Base-by-base conservation (phyloP, 768 basidiomycete species). In the Suillus bovinus region DNA sequence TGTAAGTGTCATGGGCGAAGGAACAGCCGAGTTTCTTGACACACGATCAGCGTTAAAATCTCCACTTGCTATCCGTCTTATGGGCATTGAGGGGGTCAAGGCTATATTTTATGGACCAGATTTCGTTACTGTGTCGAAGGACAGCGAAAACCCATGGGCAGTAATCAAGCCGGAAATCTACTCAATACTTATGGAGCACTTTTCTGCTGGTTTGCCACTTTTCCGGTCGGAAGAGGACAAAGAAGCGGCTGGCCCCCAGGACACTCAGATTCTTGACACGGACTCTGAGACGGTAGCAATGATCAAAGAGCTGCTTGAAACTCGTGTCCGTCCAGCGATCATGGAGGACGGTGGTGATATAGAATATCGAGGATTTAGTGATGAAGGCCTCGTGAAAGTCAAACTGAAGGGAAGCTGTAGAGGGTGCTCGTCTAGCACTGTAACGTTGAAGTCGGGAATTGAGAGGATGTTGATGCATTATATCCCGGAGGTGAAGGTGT, bases 381-480 rank as follows among this genome's bases (percentile, higher is more conserved):
- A 96, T 66, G 86, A 86, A 24, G 92, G 91, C 3, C 70, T 91
- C 34, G 96, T 34, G 6, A 85, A 84, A 72, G 82, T 99, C 34
- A 96, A 91, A 75, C 81, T 99, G 63, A 99, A 99, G 81, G 97
- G 97, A 33, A 96, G 94, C 71, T 99, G 97, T 76, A 81, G 97
- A 73, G 97, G 97, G 16, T 99, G 97, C 74, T 87, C 87, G 66
- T 94, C 93, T 36, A 96, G 93, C 72, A 87, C 93, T 7, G 96
- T 99, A 38, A 99, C 97, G 17, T 79, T 99, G 61, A 99, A 99
- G 82, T 88, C 86, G 64, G 97, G 97, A 10, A 98, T 99, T 59
- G 97, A 99, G 78, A 82, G 97, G 65, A 99, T 99, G 97, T 79
- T 99, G 69, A 95, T 94, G 94, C 96, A 99, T 77, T 99, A 99